phyloP scores from a whole-genome alignment of 2,329 filamentous ascomycete species.

The Cryphonectria naterciae region DNA sequence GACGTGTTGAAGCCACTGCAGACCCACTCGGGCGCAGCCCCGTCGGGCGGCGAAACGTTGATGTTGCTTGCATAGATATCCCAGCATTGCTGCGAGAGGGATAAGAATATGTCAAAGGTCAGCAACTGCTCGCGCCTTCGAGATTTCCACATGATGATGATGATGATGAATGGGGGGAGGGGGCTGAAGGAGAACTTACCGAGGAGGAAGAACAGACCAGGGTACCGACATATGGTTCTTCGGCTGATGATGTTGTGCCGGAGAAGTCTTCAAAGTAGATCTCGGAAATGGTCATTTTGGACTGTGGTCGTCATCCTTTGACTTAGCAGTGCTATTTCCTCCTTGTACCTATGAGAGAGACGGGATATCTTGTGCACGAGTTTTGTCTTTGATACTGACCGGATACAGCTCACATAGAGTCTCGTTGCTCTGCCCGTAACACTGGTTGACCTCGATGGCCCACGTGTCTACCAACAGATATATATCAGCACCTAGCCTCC shows the following conservation, averaged over 20 bases:
- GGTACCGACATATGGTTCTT: slow-evolving; percentile 14
- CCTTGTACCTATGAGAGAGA: not conserved
- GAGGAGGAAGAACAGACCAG: slow-evolving; percentile 12
- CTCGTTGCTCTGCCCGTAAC: slow-evolving; percentile 50
- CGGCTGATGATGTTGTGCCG: slow-evolving; percentile 4
- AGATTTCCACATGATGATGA: not conserved
- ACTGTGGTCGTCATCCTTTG: not conserved
- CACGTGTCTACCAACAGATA: slow-evolving; percentile 39
- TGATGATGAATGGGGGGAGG: not conserved
- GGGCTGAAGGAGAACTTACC: not conserved
- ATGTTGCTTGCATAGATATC: slow-evolving; percentile 20
- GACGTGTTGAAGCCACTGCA: slow-evolving; percentile 18
- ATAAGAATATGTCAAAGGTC: not conserved
- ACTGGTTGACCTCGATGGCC: slow-evolving; percentile 65
- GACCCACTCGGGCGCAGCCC: slow-evolving; percentile 13
- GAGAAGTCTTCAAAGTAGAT: slow-evolving; percentile 14
- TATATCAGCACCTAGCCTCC: not conserved
- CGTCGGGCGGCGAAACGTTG: slow-evolving; percentile 13
- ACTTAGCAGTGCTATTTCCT: not conserved
- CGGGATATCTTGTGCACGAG: not conserved
- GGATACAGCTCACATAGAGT: slow-evolving; percentile 41
- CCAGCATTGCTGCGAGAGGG: slow-evolving; percentile 6
- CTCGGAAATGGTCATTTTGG: slow-evolving; percentile 19
- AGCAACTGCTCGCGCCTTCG: not conserved
- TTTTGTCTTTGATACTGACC: slow-evolving; percentile 20